Evolutionary conservation across 768 basidiomycete species (phyloP).

Genomic region (Rhodosporidiobolus sp.): DNA sequence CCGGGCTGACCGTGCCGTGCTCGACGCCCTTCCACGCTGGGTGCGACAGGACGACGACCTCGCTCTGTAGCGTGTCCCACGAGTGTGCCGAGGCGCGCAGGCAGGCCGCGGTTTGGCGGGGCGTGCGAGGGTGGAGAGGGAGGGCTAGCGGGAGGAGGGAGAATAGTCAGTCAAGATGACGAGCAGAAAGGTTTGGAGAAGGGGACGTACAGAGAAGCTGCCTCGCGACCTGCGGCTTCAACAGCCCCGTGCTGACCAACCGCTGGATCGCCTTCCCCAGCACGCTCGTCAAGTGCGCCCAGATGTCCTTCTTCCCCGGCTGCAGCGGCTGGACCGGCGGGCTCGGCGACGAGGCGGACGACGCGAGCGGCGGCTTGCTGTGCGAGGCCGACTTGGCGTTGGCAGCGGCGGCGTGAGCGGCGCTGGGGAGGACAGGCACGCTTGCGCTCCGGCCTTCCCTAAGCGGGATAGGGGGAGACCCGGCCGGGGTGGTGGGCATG

Average conservation of each 20-base stretch:
- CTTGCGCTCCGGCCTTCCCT: not conserved
- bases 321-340: not conserved
- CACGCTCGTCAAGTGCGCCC: conserved; percentile 37
- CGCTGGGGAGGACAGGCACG: not conserved
- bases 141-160: conserved; percentile 12
- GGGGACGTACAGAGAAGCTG: conserved; percentile 38
- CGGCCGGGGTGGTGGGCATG: conserved; percentile 17
- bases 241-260: conserved; percentile 42
- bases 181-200: not conserved
- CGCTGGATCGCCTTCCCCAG: conserved; percentile 43
- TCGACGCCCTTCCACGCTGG: conserved; percentile 41
- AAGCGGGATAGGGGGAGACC: not conserved
- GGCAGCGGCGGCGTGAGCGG: too few species aligned
- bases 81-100: conserved; percentile 31
- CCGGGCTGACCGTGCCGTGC: conserved; percentile 34
- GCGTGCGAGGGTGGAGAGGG: conserved; percentile 42
- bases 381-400: not conserved
- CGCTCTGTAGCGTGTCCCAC: conserved; percentile 38
- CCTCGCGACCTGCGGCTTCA: conserved; percentile 43
- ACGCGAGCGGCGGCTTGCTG: not conserved
- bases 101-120: conserved; percentile 36
- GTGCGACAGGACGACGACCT: conserved; percentile 26
- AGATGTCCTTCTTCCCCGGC: conserved; percentile 39
- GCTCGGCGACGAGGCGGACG: conserved; percentile 10
- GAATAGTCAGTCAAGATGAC: not conserved